Conservation (phyloP, 805 yeast species). For the Nakazawaea populi region DNA sequence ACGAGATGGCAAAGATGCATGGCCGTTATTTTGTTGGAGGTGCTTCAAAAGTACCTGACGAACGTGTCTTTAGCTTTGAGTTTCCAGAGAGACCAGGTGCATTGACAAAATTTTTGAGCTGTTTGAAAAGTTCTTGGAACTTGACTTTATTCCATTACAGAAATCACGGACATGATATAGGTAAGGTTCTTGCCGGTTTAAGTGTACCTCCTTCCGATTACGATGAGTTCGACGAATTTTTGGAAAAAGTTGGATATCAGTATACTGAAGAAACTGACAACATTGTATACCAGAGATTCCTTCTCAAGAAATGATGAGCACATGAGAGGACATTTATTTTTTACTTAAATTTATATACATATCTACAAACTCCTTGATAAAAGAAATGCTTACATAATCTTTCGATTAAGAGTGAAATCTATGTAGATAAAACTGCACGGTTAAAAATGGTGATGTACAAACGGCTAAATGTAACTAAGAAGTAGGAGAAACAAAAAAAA, state of each 20-base stretch:
- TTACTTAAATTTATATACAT: not conserved
- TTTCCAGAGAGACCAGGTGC: conserved; percentile 99
- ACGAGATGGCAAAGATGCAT: conserved; percentile 93
- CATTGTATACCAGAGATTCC: conserved; percentile 75
- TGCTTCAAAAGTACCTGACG: conserved; percentile 64
- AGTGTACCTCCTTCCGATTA: conserved; percentile 71
- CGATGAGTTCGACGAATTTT: conserved; percentile 58
- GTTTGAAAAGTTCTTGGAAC: conserved; percentile 79
- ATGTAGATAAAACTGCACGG: not conserved
- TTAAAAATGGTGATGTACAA: too few relatives aligned
- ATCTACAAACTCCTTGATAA: not conserved
- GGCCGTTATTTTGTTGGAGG: conserved; percentile 98
- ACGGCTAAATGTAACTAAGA: too few relatives aligned
- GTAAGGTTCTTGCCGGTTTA: conserved; percentile 86
- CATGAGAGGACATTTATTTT: not conserved
- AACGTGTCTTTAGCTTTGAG: conserved; percentile 77
- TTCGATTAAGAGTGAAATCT: not conserved
- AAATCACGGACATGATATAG: conserved; percentile 94
- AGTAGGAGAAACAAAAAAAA: too few relatives aligned
- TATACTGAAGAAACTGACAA: conserved; percentile 81
- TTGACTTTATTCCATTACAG: conserved; percentile 93
- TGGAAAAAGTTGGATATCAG: conserved; percentile 68
- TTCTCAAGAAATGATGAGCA: conserved; percentile 23
- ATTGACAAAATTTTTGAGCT: conserved; percentile 67
- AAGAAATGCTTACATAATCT: too few relatives aligned